Percentiles rank a stretch among this genome's conserved stretches.
These are phyloP conservation scores for Tulasnella sp. DNA, from an alignment of 768 basidiomycete genomes.

Conservation along the genomic window DNA sequence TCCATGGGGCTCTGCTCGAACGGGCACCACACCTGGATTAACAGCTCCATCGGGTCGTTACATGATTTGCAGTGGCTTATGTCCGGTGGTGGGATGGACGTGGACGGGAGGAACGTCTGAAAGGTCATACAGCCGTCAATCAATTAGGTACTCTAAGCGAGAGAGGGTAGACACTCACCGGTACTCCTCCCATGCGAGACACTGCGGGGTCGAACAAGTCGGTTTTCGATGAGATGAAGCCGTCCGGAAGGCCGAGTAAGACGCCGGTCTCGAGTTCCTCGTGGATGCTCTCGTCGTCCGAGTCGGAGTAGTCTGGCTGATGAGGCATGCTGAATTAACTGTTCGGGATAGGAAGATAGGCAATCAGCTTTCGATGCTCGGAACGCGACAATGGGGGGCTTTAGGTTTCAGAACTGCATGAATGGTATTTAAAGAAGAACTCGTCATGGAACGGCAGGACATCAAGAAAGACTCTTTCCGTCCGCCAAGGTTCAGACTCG, in stretches of 20 bases:
- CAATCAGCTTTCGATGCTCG: background rate
- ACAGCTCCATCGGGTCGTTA: constrained; percentile 60
- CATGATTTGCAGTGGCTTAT: constrained; percentile 65
- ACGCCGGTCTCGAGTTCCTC: constrained; percentile 48
- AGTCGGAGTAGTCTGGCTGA: constrained; percentile 57
- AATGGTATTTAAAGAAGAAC: constrained; percentile 62
- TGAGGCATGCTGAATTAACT: background rate
- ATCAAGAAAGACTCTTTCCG: background rate
- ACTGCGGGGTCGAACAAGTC: constrained; percentile 69
- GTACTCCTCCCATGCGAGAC: constrained; percentile 81
- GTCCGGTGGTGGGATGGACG: constrained; percentile 39
- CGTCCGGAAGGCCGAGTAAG: constrained; percentile 72
- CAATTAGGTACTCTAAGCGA: background rate
- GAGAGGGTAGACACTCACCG: constrained; percentile 52
- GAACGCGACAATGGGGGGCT: constrained; percentile 11
- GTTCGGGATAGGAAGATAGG: background rate
- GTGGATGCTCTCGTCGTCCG: constrained; percentile 43
- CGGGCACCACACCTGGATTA: constrained; percentile 85
- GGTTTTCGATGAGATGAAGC: constrained; percentile 40
- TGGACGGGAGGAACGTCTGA: constrained; percentile 46
- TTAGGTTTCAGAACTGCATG: constrained; percentile 74
- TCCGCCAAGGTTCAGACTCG: constrained; percentile 54
- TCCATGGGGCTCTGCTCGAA: constrained; percentile 78
- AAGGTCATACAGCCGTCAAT: constrained; percentile 19
- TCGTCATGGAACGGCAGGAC: constrained; percentile 42